These are phyloP conservation scores for Blastosporella zonata DNA, from an alignment of 1,284 basidiomycete genomes.

Conservation along the genomic window DNA sequence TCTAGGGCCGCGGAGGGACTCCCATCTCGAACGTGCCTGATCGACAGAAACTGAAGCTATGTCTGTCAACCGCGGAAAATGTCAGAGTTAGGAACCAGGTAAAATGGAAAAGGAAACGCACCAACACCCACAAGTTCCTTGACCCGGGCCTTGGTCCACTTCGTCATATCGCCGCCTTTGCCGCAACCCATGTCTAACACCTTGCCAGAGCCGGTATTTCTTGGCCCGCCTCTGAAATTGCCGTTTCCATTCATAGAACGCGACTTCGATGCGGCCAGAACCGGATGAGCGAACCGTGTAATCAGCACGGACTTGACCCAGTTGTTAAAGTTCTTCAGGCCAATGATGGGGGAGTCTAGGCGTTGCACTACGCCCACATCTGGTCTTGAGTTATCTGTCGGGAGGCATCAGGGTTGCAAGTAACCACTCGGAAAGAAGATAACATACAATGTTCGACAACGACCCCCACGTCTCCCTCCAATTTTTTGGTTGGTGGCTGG, in stretches of 20 bases:
- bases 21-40: conserved; percentile 79
- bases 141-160: conserved; percentile 91
- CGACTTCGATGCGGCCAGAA: conserved; percentile 38
- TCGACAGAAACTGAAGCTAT: conserved; percentile 88
- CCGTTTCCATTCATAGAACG: conserved; percentile 25
- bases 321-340: conserved; percentile 97
- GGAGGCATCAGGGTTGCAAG: conserved; percentile 6
- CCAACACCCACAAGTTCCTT: conserved; percentile 81
- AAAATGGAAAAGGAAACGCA: conserved; percentile 36
- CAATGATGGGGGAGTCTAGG: conserved; percentile 92
- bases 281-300: conserved; percentile 77
- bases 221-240: conserved; percentile 31
- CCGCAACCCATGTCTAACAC: conserved; percentile 97
- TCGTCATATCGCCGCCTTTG: conserved; percentile 95
- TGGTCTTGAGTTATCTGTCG: conserved; percentile 84
- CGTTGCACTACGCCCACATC: conserved; percentile 87
- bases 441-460: conserved; percentile 72
- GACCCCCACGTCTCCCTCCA: conserved; percentile 60
- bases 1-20: conserved; percentile 45
- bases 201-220: conserved; percentile 46
- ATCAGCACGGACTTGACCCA: conserved; percentile 98
- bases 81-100: conserved; percentile 4
- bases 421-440: conserved; percentile 10
- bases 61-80: conserved; percentile 50
- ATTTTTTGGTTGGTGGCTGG: conserved; percentile 48